Percentiles rank a stretch among this genome's conserved stretches.
Evolutionary conservation across 2,329 filamentous ascomycete genomes (phyloP).

Genomic region (Aspergillus fischeri): DNA sequence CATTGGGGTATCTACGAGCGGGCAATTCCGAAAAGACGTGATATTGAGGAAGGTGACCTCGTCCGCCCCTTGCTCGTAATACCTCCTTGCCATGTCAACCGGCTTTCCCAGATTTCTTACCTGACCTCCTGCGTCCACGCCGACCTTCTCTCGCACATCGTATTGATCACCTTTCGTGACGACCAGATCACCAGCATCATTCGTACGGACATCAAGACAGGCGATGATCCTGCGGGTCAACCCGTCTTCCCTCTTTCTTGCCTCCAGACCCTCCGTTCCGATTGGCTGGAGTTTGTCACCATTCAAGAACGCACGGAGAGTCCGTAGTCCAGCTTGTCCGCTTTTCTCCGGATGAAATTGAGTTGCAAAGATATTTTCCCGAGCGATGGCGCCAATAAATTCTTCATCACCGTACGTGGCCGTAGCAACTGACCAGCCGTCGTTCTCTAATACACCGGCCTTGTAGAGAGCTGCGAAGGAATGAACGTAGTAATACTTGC

Average conservation of each 20-base stretch:
- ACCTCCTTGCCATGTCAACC: conserved; percentile 86
- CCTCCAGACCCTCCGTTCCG: conserved; percentile 23
- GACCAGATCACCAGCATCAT: conserved; percentile 90
- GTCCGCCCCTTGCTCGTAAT: conserved; percentile 95
- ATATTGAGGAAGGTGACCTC: conserved; percentile 98
- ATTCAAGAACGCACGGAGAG: conserved; percentile 81
- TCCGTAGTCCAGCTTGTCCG: conserved; percentile 78
- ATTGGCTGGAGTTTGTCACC: conserved; percentile 59
- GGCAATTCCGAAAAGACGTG: conserved; percentile 93
- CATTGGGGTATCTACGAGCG: conserved; percentile 89
- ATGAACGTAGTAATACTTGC: conserved; percentile 99
- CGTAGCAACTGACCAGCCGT: conserved; percentile 90
- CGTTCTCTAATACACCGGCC: conserved; percentile 67
- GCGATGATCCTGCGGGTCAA: conserved; percentile 92
- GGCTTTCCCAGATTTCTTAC: conserved; percentile 96
- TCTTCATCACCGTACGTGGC: conserved; percentile 82
- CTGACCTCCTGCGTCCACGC: conserved; percentile 50
- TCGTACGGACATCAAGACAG: conserved; percentile 90
- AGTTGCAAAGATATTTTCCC: conserved; percentile 80
- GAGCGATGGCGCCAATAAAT: conserved; percentile 86
- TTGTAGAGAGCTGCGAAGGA: conserved; percentile 81
- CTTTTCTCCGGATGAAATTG: conserved; percentile 99
- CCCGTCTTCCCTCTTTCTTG: conserved; percentile 51
- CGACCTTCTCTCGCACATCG: conserved; percentile 86
- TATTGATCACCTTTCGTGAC: conserved; percentile 99